Percentiles rank a stretch among this genome's conserved stretches.
Conservation (phyloP, 2,329 filamentous ascomycete genomes). For the Apiospora malaysiana region DNA sequence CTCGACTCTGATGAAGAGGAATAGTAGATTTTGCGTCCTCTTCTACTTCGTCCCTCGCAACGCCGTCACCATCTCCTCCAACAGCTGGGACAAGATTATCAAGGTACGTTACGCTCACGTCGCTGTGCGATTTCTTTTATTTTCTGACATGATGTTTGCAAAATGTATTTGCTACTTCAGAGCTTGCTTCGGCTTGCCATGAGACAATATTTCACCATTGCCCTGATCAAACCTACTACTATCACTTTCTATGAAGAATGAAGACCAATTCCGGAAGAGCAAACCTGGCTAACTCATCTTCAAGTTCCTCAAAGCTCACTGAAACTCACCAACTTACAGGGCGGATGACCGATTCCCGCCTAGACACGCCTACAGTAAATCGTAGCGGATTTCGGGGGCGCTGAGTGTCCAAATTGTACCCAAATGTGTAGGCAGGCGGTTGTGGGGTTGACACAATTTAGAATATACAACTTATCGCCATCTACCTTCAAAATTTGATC, state of each 20-base stretch:
- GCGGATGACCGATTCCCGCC: too few species aligned
- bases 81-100: too few species aligned
- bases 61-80: too few species aligned
- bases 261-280: neutral
- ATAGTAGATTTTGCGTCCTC: slow-evolving; percentile 6
- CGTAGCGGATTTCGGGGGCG: too few species aligned
- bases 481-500: too few species aligned
- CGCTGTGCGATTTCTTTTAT: slow-evolving; percentile 2
- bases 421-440: too few species aligned
- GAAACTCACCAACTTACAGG: slow-evolving; percentile 56
- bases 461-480: too few species aligned
- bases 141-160: slow-evolving; percentile 85
- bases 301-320: slow-evolving; percentile 99
- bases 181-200: slow-evolving; percentile 82
- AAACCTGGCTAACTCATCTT: slow-evolving; percentile 16
- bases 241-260: neutral
- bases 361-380: too few species aligned
- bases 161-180: slow-evolving; percentile 99
- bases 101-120: slow-evolving; percentile 66
- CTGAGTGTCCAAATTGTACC: too few species aligned
- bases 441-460: too few species aligned
- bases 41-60: too few species aligned
- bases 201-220: slow-evolving; percentile 95
- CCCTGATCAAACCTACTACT: slow-evolving; percentile 65
- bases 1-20: slow-evolving; percentile 48